Conservation (phyloP, 257 asterid genomes). For the Salvia rosmarinus region DNA sequence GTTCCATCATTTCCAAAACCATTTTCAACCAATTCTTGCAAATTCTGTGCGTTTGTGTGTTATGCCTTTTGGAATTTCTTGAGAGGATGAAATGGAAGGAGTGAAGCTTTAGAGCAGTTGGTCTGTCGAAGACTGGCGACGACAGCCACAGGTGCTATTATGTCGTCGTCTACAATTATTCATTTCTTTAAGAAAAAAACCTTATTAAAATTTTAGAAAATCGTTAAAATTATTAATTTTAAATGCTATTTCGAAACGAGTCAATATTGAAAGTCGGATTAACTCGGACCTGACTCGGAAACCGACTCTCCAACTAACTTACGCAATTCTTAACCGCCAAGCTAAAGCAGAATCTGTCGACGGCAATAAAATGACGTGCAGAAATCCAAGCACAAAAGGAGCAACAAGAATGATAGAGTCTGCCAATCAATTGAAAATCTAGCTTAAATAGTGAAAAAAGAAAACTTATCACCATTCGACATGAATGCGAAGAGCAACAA, state of each 20-base stretch:
- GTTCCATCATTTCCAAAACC: constrained; percentile 66
- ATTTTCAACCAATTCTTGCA: constrained; percentile 36
- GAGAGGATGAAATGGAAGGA: neutral
- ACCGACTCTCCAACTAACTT: constrained; percentile 14
- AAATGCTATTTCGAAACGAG: neutral
- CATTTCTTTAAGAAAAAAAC: neutral
- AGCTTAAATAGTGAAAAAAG: no score
- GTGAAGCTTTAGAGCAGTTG: neutral
- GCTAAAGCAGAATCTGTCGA: neutral
- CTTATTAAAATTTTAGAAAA: no score
- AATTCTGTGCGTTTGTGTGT: neutral
- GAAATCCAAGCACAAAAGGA: neutral
- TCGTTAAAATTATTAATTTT: no score
- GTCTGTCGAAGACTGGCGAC: neutral
- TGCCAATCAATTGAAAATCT: neutral
- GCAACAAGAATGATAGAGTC: neutral
- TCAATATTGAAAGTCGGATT: neutral
- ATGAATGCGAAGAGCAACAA: constrained; percentile 27
- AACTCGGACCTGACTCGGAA: neutral
- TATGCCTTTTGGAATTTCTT: neutral
- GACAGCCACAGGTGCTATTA: no score
- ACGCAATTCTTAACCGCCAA: constrained; percentile 26
- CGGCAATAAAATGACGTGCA: neutral
- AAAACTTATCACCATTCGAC: neutral
- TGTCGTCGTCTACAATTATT: neutral